These are phyloP conservation scores for Mikania micrantha DNA, from an alignment of 129 eudicot species.

Conservation along the genomic window DNA sequence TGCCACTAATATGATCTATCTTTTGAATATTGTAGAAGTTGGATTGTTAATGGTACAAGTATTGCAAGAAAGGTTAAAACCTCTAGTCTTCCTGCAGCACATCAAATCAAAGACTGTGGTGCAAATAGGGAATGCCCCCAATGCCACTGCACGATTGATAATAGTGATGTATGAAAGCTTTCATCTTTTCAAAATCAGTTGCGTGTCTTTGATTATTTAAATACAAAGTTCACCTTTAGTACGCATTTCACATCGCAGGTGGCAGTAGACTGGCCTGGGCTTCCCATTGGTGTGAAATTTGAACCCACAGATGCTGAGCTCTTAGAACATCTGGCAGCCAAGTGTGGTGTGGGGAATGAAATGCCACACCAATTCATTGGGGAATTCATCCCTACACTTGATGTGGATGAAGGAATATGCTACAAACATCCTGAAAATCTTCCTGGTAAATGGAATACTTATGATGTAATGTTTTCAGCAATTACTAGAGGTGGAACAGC, in stretches of 20 bases:
- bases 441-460: conserved; percentile 53
- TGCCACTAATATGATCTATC: not conserved
- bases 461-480: not conserved
- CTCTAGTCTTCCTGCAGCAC: conserved; percentile 36
- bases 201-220: not conserved
- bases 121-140: conserved; percentile 73
- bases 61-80: conserved; percentile 72
- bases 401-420: conserved; percentile 65
- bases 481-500: not conserved
- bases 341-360: conserved; percentile 47
- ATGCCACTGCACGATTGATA: conserved; percentile 61
- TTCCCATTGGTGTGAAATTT: conserved; percentile 84
- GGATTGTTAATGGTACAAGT: conserved; percentile 58
- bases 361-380: conserved; percentile 62
- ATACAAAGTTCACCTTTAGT: conserved; percentile 1
- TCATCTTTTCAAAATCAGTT: not conserved
- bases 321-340: conserved; percentile 74
- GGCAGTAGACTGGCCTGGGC: conserved; percentile 74
- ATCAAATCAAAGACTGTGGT: conserved; percentile 71
- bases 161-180: conserved; percentile 61
- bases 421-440: conserved; percentile 85
- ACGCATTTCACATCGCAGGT: conserved; percentile 37
- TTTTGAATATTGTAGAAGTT: conserved; percentile 46
- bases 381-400: conserved; percentile 85
- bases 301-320: conserved; percentile 84